Evolutionary conservation across 495 filamentous ascomycete genomes (phyloP), one percentile per base, ranked within the genome.

Genomic region (Penicillium macrosclerotiorum): DNA sequence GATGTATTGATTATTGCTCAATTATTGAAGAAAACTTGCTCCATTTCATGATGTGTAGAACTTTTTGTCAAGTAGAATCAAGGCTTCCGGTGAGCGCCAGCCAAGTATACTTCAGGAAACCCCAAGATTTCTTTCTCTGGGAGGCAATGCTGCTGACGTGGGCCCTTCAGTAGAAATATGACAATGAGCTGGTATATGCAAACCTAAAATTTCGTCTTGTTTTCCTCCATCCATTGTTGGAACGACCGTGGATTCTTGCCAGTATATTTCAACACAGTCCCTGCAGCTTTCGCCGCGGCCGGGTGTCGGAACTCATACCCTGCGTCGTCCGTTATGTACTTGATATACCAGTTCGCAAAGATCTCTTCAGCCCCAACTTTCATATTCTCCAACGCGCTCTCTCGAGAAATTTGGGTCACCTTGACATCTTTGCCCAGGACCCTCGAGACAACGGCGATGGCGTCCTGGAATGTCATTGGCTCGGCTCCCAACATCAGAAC

Each of bases 211-310:
- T 30, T 40, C 4, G 33, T 20, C 20, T 47, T 47, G 14, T 55
- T 52, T 18, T 64, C 55, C 42, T 69, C 63, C 32, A 81, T 42
- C 79, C 79, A 82, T 20, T 68, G 51, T 47, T 63, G 55, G 47
- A 81, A 73, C 14, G 37, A 53, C 34, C 65, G 49, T 8, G 79
- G 73, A 33, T 71, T 61, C 16, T 49, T 42, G 1, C 33, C 11
- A 2, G 42, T 54, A 36, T 50, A 58, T 42, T 51, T 58, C 14
- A 38, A 43, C 5, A 51, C 13, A 34, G 44, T 54, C 3, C 11
- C 38, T 8, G 24, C 13, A 9, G 42, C 50, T 16, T 42, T 29
- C 24, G 18, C 4, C 6, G 13, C 31, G 4, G 25, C 25, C 25
- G 25, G 5, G 11, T 27, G 11, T 27, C 25, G 5, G 11, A 27